Percentiles rank a stretch among this genome's conserved stretches.
Conservation (phyloP, 225 moss, liverwort and hornwort genomes). For the Pseudoscleropodium purum region DNA sequence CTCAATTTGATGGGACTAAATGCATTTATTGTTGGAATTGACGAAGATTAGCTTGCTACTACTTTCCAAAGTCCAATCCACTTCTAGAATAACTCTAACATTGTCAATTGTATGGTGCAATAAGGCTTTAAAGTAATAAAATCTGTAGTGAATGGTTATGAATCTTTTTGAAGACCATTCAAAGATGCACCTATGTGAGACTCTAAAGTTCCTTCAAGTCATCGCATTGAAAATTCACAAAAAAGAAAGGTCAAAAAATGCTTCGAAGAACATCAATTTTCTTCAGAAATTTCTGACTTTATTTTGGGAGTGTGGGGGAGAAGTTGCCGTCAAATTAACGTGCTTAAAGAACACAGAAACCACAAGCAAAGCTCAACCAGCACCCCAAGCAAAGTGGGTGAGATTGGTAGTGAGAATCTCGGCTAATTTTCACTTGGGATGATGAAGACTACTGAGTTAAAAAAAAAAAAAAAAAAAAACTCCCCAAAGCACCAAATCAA, state of each 20-base stretch:
- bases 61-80: accelerated
- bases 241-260: neutral
- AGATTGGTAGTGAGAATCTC: neutral
- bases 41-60: neutral
- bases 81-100: neutral
- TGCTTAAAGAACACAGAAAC: neutral
- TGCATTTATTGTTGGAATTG: neutral
- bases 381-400: too few species aligned
- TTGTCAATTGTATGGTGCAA: accelerated
- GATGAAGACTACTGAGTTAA: neutral
- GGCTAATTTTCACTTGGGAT: neutral
- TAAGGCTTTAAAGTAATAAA: neutral
- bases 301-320: too few species aligned
- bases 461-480: neutral
- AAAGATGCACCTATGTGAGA: neutral
- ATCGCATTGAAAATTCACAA: neutral
- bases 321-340: neutral
- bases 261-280: neutral
- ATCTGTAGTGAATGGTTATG: neutral
- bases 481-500: accelerated
- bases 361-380: accelerated
- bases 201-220: neutral
- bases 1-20: neutral
- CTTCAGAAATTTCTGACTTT: too few species aligned
- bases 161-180: neutral